Base-by-base conservation (phyloP, 106 monocot genomes). In the Phalaenopsis aphrodite region DNA sequence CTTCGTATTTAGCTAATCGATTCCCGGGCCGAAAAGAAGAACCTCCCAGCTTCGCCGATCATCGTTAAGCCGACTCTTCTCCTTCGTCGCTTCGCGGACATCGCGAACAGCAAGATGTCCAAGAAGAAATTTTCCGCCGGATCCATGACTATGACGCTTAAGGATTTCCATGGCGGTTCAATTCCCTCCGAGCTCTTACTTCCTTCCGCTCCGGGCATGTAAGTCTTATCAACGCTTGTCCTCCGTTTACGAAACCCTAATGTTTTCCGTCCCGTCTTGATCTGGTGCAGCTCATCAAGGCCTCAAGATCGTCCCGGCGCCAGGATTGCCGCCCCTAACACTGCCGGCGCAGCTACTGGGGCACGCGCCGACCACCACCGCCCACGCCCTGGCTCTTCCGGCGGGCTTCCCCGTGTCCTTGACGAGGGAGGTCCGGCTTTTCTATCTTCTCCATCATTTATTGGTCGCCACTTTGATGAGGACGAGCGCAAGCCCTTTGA, bases 401-500 rank as follows among this genome's bases (percentile, higher is more conserved):
- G 81, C 3, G 73, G 49, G 55, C 65, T 41, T 47, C 46, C 58
- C 55, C 48, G 85, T 55, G 76, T 74, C 64, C 21, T 77, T 52
- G 84, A 83, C 49, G 84, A 90, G 55, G 56, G 75, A 3, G 83
- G 78, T 12, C 78, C 91, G 21, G 72, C 90, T 37, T 88, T 96
- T 57, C 87, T 91, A 21, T 66, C 90, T 3, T 75, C 82, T 38
- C 72, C 87, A 0, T 75, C 83, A 19, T 67, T 75, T 65, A 90
- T 91, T 72, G 93, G 94, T 7, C 88, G 85, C 78, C 90, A 97
- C 89, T 97, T 97, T 82, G 96, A 97, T 41, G 96, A 97, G 85
- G 96, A 97, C 82, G 96, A 97, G 87, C 92, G 96, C 79, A 97
- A 91, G 82, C 96, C 96, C 41, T 97, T 97, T 76, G 94, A 97